phyloP scores from a whole-genome alignment of 768 basidiomycete species.

The Leccinum olivaceopallidum region DNA sequence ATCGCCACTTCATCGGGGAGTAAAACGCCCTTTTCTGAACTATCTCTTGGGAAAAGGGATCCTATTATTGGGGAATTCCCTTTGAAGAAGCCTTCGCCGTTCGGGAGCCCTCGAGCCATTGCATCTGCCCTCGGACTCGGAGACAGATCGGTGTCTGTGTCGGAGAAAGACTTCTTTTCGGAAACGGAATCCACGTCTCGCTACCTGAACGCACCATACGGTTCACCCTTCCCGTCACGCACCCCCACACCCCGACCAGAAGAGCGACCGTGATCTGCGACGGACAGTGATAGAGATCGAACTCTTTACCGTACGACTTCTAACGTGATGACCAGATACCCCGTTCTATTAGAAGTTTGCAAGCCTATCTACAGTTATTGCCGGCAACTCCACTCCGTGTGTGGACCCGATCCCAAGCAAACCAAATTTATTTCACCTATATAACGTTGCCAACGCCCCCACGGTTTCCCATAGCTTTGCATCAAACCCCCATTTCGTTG shows the following conservation, averaged over 20 bases:
- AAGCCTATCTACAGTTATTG: constrained; percentile 35
- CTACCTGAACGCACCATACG: constrained; percentile 50
- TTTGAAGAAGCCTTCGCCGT: constrained; percentile 46
- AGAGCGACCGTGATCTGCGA: constrained; percentile 29
- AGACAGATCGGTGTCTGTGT: constrained; percentile 28
- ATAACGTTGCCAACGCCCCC: constrained; percentile 32
- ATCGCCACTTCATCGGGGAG: constrained; percentile 35
- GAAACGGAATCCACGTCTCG: constrained; percentile 44
- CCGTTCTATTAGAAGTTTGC: constrained; percentile 36
- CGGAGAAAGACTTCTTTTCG: constrained; percentile 37
- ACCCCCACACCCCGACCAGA: constrained; percentile 45
- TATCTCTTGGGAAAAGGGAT: constrained; percentile 48
- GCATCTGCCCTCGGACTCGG: constrained; percentile 49
- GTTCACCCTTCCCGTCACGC: constrained; percentile 50
- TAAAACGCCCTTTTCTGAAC: constrained; percentile 40
- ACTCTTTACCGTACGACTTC: constrained; percentile 34
- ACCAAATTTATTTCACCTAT: constrained; percentile 37
- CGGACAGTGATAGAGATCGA: constrained; percentile 14
- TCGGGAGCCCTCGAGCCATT: constrained; percentile 50
- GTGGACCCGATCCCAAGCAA: constrained; percentile 28
- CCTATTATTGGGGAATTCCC: constrained; percentile 63
- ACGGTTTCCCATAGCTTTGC: constrained; percentile 30
- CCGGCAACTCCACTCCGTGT: constrained; percentile 26
- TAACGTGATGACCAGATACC: constrained; percentile 37
- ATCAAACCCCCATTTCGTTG: constrained; percentile 16